These are phyloP conservation scores for Starmerella potacharoeniae DNA, from an alignment of 805 yeast species.

Conservation along the genomic window DNA sequence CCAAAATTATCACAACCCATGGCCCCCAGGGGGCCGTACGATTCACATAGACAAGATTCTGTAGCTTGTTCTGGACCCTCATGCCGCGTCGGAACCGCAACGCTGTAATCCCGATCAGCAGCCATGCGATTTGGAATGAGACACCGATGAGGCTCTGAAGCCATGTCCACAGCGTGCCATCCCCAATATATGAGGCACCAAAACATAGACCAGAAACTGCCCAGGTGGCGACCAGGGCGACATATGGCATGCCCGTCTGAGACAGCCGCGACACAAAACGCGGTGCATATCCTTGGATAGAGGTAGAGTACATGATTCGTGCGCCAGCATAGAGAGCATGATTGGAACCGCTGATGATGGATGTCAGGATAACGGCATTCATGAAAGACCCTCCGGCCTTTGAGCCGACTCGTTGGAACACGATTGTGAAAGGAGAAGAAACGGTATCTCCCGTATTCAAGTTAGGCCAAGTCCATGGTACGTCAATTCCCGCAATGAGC, in stretches of 20 bases:
- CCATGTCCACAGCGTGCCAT: slow-evolving; percentile 43
- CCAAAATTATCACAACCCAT: slow-evolving; percentile 36
- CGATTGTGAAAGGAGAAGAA: slow-evolving; percentile 38
- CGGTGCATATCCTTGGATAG: slow-evolving; percentile 51
- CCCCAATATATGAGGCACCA: slow-evolving; percentile 45
- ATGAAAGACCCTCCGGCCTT: slow-evolving; percentile 38
- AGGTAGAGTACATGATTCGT: slow-evolving; percentile 49
- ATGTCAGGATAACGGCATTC: slow-evolving; percentile 46
- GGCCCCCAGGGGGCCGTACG: slow-evolving; percentile 43
- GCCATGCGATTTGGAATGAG: slow-evolving; percentile 55
- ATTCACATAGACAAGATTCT: slow-evolving; percentile 37
- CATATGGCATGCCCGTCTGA: slow-evolving; percentile 42
- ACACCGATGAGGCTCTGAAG: slow-evolving; percentile 51
- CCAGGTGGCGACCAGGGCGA: slow-evolving; percentile 41
- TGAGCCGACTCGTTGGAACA: slow-evolving; percentile 36
- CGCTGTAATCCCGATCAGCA: slow-evolving; percentile 43
- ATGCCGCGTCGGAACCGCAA: slow-evolving; percentile 43
- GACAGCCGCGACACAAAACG: slow-evolving; percentile 36
- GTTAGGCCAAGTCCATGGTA: slow-evolving; percentile 43
- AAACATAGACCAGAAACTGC: slow-evolving; percentile 46
- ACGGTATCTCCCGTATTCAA: slow-evolving; percentile 35
- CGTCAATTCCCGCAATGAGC: slow-evolving; percentile 47
- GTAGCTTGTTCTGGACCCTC: slow-evolving; percentile 33
- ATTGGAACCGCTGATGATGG: slow-evolving; percentile 46
- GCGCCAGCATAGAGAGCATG: slow-evolving; percentile 56